Evolutionary conservation across 495 filamentous ascomycete genomes (phyloP).

Genomic region (Aspergillus sclerotioniger): DNA sequence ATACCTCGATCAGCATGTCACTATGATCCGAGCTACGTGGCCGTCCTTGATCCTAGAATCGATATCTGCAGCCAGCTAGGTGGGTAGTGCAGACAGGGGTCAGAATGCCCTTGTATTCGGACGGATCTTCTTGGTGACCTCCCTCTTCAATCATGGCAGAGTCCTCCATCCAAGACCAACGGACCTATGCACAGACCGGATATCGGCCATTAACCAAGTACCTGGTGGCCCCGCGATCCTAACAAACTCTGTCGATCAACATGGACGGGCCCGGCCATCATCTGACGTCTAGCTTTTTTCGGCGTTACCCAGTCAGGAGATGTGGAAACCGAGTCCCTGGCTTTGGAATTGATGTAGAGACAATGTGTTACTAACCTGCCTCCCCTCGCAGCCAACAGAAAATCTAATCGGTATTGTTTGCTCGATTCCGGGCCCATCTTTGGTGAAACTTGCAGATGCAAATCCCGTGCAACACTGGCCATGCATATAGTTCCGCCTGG

Average conservation of each 20-base stretch:
- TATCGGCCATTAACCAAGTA: neutral
- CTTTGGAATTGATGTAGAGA: neutral
- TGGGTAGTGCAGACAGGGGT: neutral
- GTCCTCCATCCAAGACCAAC: neutral
- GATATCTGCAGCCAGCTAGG: neutral
- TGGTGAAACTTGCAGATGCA: neutral
- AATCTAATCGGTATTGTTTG: neutral
- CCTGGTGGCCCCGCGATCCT: neutral
- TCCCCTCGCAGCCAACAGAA: neutral
- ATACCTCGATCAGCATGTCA: neutral
- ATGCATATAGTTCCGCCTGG: neutral
- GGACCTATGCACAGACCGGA: neutral
- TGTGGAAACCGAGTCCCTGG: neutral
- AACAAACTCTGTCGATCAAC: neutral
- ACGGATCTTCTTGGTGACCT: conserved; percentile 2
- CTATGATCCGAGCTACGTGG: neutral
- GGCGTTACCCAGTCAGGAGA: neutral
- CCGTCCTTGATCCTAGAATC: neutral
- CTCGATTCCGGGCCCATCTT: neutral
- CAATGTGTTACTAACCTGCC: neutral
- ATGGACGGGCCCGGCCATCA: neutral
- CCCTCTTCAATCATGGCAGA: neutral
- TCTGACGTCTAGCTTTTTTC: neutral
- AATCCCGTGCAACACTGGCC: neutral
- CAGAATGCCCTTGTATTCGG: neutral